Evolutionary conservation across 164 flowering plant genomes (phyloP), one percentile per base, ranked within the genome.

Genomic region (Liriodendron chinense): DNA sequence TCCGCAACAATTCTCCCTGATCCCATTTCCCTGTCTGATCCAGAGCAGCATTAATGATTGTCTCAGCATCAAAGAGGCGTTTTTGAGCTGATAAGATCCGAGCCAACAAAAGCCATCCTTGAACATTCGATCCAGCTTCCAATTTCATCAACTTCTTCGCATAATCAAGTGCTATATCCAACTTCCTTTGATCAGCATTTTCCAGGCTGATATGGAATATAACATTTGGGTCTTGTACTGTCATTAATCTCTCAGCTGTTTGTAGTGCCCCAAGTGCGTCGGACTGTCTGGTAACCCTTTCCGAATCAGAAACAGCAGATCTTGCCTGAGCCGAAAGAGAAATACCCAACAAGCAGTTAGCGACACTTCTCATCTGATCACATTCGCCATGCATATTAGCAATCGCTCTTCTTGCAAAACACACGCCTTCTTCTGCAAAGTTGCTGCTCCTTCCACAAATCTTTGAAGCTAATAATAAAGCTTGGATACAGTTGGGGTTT

Each of bases 21-120:
- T 92, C 92, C 97, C 97, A 94, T 76, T 85, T 89, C 56, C 91
- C 96, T 18, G 91, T 88, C 71, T 96, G 90, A 47, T 96, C 97
- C 56, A 96, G 68, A 71, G 95, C 98, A 83, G 89, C 90, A 88
- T 90, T 80, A 12, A 92, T 80, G 56, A 92, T 80, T 25, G 74
- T 73, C 81, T 94, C 98, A 2, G 99, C 97, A 79, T 94, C 97
- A 25, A 62, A 22, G 80, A 82, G 94, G 69, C 84, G 81, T 76
- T 90, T 90, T 53, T 92, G 90, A 82, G 97, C 97, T 20, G 99
- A 91, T 73, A 96, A 83, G 72, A 92, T 88, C 49, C 94, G 86
- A 78, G 95, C 96, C 81, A 94, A 78, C 23, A 94, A 84, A 57
- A 87, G 72, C 86, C 93, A 92, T 13, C 85, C 90, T 83, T 77